A percentile compares a stretch with the other conserved stretches of the same genome.
Evolutionary conservation across 129 eudicot species (phyloP).

Genomic region (Chrysanthemum makinoi): DNA sequence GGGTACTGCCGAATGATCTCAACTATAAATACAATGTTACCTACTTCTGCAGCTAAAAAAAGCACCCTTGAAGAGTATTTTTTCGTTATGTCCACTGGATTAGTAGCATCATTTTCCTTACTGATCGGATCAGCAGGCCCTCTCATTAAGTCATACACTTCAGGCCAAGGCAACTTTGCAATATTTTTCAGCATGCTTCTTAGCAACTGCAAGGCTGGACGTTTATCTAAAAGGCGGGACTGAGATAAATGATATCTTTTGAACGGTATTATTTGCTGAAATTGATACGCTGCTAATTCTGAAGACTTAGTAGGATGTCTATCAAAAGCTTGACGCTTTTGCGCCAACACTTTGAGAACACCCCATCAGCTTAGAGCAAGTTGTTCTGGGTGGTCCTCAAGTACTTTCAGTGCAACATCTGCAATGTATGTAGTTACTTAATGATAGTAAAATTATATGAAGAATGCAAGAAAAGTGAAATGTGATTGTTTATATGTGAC

Average conservation of each 20-base stretch:
- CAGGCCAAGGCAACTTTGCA: neutral
- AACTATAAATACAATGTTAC: neutral
- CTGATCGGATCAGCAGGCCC: slow-evolving; percentile 2
- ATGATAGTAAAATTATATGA: neutral
- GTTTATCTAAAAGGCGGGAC: neutral
- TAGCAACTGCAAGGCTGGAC: neutral
- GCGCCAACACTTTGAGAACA: neutral
- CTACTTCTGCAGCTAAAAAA: neutral
- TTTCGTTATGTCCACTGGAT: neutral
- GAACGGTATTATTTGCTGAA: neutral
- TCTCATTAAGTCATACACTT: neutral
- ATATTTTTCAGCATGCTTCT: neutral
- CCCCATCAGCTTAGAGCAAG: neutral
- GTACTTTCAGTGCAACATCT: neutral
- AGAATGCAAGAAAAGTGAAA: neutral
- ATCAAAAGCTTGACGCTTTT: neutral
- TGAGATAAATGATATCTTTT: neutral
- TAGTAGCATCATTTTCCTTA: neutral
- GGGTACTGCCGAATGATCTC: neutral
- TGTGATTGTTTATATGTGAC: neutral
- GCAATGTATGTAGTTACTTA: neutral
- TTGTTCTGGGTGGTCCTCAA: neutral
- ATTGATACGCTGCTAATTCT: neutral
- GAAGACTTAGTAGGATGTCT: neutral
- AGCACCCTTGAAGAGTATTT: slow-evolving; percentile 1